Percentiles rank a stretch among this genome's conserved stretches.
Evolutionary conservation across 2,329 filamentous ascomycete species (phyloP).

Genomic region (Apiospora saccharicola): DNA sequence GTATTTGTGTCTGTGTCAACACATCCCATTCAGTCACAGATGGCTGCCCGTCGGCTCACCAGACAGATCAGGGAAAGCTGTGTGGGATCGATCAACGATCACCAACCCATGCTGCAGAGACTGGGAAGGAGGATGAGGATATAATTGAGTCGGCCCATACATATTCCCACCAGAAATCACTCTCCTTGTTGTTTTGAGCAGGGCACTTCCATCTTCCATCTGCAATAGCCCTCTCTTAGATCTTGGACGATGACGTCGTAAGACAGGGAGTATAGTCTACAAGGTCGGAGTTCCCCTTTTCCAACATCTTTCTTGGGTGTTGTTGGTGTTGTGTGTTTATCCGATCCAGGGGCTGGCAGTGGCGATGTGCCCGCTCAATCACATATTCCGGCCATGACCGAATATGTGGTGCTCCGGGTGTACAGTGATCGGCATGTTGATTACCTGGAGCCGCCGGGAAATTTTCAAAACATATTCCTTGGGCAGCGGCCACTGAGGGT

Average conservation of each 20-base stretch:
- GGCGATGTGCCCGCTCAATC: background rate
- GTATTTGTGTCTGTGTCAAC: background rate
- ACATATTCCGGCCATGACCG: background rate
- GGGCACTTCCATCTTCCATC: background rate
- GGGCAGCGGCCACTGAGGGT: background rate
- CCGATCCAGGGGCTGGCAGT: background rate
- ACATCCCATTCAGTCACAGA: background rate
- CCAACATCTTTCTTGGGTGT: too few species aligned
- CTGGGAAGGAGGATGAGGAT: background rate
- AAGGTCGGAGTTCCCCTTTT: too few species aligned
- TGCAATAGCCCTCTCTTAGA: background rate
- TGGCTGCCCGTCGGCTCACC: background rate
- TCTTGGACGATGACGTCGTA: background rate
- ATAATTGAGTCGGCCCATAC: background rate
- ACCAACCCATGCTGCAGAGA: background rate
- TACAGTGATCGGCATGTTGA: background rate
- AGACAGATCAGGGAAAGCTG: background rate
- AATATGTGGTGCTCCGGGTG: background rate
- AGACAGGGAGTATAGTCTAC: too few species aligned
- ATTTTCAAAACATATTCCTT: background rate
- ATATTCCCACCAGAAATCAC: background rate
- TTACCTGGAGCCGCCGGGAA: too few species aligned
- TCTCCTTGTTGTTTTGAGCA: background rate
- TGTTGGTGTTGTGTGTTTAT: too few species aligned
- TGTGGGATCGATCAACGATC: background rate